phyloP scores from a whole-genome alignment of 495 filamentous ascomycete species.

The Lasiosphaeria hispida region DNA sequence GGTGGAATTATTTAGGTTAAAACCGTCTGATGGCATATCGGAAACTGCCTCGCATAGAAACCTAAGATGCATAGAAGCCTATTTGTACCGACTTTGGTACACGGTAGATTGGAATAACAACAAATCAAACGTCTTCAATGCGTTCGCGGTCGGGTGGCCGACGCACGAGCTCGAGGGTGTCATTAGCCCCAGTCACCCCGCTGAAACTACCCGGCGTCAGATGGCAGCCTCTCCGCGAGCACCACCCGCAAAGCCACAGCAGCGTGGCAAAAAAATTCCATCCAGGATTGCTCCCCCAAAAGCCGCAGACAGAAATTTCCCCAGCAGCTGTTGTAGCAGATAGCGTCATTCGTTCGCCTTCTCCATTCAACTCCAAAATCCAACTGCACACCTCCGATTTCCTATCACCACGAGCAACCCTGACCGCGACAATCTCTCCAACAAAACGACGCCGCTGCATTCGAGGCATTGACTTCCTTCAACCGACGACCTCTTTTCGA shows the following conservation, averaged over 20 bases:
- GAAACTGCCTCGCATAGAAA: too few relatives aligned
- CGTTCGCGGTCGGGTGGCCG: background rate
- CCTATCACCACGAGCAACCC: background rate
- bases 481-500: background rate
- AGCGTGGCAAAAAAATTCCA: background rate
- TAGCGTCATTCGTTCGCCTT: slow-evolving; percentile 13
- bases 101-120: too few relatives aligned
- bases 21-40: too few relatives aligned
- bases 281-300: background rate
- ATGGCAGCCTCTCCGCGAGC: background rate
- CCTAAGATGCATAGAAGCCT: too few relatives aligned
- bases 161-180: background rate
- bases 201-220: background rate
- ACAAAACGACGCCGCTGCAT: background rate
- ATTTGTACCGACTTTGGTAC: too few relatives aligned
- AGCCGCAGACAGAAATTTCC: slow-evolving; percentile 4
- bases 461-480: background rate
- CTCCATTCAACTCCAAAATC: background rate
- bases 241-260: background rate
- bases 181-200: background rate
- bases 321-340: background rate
- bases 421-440: background rate
- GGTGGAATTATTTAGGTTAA: too few relatives aligned
- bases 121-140: background rate
- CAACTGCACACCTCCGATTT: background rate